A percentile compares a stretch with the other conserved stretches of the same genome.
phyloP scores from a whole-genome alignment of 257 asterid species.

The Fraxinus cuspidata region DNA sequence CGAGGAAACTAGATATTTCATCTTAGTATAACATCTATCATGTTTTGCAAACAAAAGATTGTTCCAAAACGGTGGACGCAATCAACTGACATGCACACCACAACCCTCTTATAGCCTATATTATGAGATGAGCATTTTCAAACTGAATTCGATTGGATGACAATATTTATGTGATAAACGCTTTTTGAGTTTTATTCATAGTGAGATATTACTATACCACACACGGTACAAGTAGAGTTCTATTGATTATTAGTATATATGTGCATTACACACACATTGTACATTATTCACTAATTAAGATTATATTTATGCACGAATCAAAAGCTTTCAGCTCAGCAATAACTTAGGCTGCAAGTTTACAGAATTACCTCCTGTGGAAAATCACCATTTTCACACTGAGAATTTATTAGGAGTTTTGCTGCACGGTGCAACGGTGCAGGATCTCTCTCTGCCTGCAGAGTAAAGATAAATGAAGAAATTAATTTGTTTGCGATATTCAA shows the following conservation, averaged over 20 bases:
- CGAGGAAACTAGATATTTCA: background rate
- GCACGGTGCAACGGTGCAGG: constrained; percentile 82
- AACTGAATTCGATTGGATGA: background rate
- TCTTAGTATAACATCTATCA: background rate
- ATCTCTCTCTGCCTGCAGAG: constrained; percentile 80
- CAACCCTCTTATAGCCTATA: background rate
- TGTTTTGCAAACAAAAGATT: background rate
- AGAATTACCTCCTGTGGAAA: constrained; percentile 83
- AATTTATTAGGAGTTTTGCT: constrained; percentile 76
- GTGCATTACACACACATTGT: background rate
- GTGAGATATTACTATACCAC: background rate
- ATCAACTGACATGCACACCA: background rate
- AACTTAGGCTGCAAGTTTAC: constrained; percentile 12
- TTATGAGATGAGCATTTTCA: background rate
- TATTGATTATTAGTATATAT: background rate
- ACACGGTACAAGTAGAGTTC: background rate
- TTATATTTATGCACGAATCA: background rate
- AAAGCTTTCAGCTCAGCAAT: background rate
- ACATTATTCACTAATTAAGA: background rate
- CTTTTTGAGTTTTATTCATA: background rate
- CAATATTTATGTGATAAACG: background rate
- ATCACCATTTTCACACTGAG: constrained; percentile 93
- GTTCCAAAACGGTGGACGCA: background rate
- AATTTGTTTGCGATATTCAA: background rate
- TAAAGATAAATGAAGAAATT: background rate